Conservation (phyloP, 257 asterid genomes). For the Fraxinus pennsylvanica region DNA sequence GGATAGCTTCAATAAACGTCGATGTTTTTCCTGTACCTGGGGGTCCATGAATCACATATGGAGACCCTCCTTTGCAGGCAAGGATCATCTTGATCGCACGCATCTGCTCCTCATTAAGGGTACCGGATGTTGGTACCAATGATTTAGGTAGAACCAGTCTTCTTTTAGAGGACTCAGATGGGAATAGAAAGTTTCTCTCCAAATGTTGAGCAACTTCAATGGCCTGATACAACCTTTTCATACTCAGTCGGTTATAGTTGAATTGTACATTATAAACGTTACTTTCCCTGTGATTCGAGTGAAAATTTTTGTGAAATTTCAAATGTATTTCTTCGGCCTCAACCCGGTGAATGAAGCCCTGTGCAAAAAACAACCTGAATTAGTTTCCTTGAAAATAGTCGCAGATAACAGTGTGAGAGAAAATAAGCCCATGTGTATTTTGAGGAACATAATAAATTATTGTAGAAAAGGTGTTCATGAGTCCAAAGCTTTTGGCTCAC, state of each 20-base stretch:
- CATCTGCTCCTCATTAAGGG: slow-evolving; percentile 67
- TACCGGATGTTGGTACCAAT: slow-evolving; percentile 53
- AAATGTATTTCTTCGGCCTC: no score
- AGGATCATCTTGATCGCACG: slow-evolving; percentile 68
- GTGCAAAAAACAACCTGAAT: no score
- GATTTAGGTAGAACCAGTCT: slow-evolving; percentile 34
- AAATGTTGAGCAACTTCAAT: slow-evolving; percentile 67
- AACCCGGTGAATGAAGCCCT: no score
- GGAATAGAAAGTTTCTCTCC: slow-evolving; percentile 61
- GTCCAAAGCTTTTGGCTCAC: background rate
- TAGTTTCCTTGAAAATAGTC: no score
- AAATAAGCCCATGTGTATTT: no score
- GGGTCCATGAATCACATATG: slow-evolving; percentile 89
- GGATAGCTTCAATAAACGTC: slow-evolving; percentile 81
- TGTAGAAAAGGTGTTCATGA: background rate
- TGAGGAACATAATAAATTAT: background rate
- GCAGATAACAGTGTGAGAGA: no score
- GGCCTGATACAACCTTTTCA: slow-evolving; percentile 81
- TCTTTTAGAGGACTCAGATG: slow-evolving; percentile 34
- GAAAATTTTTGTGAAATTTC: slow-evolving; percentile 49
- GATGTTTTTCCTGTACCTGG: slow-evolving; percentile 97
- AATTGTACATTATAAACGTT: slow-evolving; percentile 73
- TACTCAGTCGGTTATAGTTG: slow-evolving; percentile 50
- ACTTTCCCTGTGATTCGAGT: slow-evolving; percentile 46
- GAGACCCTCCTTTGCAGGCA: slow-evolving; percentile 73